phyloP scores from a whole-genome alignment of 768 basidiomycete genomes.

The Arthromyces matolae region DNA sequence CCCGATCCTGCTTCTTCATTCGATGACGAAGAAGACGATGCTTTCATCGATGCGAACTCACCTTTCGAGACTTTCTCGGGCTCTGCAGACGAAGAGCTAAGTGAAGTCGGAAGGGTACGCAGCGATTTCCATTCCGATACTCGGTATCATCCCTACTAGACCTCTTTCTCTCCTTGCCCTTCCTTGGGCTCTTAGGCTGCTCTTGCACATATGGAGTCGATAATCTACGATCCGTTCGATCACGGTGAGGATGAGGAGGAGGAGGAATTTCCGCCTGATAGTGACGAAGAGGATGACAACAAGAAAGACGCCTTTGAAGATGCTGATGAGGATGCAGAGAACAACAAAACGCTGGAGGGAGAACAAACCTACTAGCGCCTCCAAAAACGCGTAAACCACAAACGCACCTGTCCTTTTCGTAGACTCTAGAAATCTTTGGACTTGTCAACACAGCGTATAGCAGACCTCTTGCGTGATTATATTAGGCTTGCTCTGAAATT shows the following conservation, averaged over 20 bases:
- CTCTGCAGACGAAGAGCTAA: slow-evolving; percentile 65
- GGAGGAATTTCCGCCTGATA: slow-evolving; percentile 7
- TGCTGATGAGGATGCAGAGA: slow-evolving; percentile 10
- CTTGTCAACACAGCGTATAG: too few relatives aligned
- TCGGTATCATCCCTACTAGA: slow-evolving; percentile 87
- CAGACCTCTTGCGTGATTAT: too few relatives aligned
- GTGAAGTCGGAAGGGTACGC: slow-evolving; percentile 91
- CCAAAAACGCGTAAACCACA: too few relatives aligned
- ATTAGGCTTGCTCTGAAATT: too few relatives aligned
- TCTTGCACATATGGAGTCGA: slow-evolving; percentile 77
- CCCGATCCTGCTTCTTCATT: slow-evolving; percentile 53
- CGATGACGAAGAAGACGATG: slow-evolving; percentile 46
- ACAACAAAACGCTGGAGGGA: too few relatives aligned
- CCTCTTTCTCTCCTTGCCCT: slow-evolving; percentile 23
- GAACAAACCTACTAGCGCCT: too few relatives aligned
- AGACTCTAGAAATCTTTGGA: too few relatives aligned
- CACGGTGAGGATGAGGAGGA: slow-evolving; percentile 8
- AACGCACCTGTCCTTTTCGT: too few relatives aligned
- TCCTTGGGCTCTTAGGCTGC: slow-evolving; percentile 52
- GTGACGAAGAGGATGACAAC: background rate
- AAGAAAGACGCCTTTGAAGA: slow-evolving; percentile 3
- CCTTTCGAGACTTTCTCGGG: slow-evolving; percentile 56
- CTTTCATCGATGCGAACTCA: slow-evolving; percentile 36
- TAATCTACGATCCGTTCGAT: slow-evolving; percentile 57
- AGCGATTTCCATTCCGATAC: slow-evolving; percentile 75